Conservation (phyloP, 345 rosid species). For the Salix viminalis region DNA sequence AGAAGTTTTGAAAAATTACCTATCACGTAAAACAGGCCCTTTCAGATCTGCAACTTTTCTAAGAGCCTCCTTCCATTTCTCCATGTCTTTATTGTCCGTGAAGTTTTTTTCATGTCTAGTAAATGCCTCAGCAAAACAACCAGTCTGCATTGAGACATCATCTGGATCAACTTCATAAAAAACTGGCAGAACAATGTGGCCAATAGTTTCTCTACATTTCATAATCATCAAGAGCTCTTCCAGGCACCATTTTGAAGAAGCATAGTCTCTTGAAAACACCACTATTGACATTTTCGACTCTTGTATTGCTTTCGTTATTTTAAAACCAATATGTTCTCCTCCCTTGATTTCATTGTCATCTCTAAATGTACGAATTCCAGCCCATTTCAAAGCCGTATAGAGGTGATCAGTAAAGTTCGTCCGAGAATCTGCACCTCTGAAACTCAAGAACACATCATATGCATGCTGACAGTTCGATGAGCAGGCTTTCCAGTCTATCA, state of each 20-base stretch:
- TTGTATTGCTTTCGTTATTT: conserved; percentile 8
- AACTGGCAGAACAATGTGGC: conserved; percentile 7
- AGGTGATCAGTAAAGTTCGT: neutral
- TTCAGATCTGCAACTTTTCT: conserved; percentile 1
- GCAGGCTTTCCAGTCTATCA: too few relatives aligned
- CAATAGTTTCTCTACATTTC: neutral
- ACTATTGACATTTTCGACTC: conserved; percentile 2
- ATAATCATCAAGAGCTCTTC: conserved; percentile 12
- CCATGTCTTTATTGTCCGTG: neutral
- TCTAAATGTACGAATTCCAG: conserved; percentile 5
- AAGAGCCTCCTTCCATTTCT: conserved; percentile 11
- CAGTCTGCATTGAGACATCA: conserved; percentile 2
- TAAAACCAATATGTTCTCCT: conserved; percentile 1
- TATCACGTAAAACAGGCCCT: conserved; percentile 12
- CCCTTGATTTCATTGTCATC: conserved; percentile 4
- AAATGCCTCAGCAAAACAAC: conserved; percentile 2
- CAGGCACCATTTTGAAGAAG: conserved; percentile 14
- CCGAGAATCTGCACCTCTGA: conserved; percentile 10
- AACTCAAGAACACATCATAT: conserved; percentile 16
- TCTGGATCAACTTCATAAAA: conserved; percentile 13
- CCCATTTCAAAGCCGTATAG: neutral
- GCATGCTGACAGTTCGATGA: neutral
- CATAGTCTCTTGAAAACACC: conserved; percentile 10
- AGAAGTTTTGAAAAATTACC: neutral
- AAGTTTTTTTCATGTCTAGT: neutral